These are phyloP conservation scores for Halophytophthora polymorphica DNA, from an alignment of 352 stramenopile species.

Conservation along the genomic window DNA sequence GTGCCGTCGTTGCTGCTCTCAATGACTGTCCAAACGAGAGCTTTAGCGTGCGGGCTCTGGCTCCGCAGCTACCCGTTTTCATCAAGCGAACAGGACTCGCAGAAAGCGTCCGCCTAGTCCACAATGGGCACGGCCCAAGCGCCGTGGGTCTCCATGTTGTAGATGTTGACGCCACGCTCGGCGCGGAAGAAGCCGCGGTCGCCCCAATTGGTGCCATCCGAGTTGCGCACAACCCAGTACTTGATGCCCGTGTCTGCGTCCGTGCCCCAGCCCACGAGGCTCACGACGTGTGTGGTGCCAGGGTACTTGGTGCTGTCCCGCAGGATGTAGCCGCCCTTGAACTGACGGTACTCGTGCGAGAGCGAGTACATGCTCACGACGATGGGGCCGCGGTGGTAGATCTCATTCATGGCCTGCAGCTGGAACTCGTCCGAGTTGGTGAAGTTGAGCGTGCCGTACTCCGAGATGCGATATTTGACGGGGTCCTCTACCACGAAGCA, in stretches of 20 bases:
- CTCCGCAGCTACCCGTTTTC: too few relatives aligned
- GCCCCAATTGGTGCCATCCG: slow-evolving; percentile 77
- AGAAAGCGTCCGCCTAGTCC: slow-evolving; percentile 5
- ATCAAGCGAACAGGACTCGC: too few relatives aligned
- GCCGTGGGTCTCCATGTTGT: slow-evolving; percentile 72
- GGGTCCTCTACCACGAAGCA: slow-evolving; percentile 57
- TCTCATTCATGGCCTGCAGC: slow-evolving; percentile 92
- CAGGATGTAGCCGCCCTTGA: slow-evolving; percentile 90
- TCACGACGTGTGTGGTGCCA: slow-evolving; percentile 90
- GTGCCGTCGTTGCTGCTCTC: too few relatives aligned
- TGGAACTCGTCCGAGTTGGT: slow-evolving; percentile 63
- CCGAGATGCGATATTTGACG: slow-evolving; percentile 66
- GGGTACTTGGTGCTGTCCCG: slow-evolving; percentile 78
- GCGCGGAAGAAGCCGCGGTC: slow-evolving; percentile 70
- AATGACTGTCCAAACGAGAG: too few relatives aligned
- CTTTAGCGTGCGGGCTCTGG: too few relatives aligned
- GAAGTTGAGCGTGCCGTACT: slow-evolving; percentile 77
- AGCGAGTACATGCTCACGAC: slow-evolving; percentile 91
- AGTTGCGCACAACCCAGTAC: slow-evolving; percentile 97
- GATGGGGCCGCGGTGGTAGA: slow-evolving; percentile 94
- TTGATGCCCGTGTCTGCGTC: slow-evolving; percentile 73
- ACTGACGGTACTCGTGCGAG: slow-evolving; percentile 72
- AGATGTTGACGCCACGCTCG: slow-evolving; percentile 72
- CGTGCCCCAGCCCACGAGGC: slow-evolving; percentile 94
- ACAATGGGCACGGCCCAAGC: slow-evolving; percentile 73